Evolutionary conservation across 2,329 filamentous ascomycete genomes (phyloP), one percentile per base, ranked within the genome.

Genomic region (Xylariomycetidae sp.): DNA sequence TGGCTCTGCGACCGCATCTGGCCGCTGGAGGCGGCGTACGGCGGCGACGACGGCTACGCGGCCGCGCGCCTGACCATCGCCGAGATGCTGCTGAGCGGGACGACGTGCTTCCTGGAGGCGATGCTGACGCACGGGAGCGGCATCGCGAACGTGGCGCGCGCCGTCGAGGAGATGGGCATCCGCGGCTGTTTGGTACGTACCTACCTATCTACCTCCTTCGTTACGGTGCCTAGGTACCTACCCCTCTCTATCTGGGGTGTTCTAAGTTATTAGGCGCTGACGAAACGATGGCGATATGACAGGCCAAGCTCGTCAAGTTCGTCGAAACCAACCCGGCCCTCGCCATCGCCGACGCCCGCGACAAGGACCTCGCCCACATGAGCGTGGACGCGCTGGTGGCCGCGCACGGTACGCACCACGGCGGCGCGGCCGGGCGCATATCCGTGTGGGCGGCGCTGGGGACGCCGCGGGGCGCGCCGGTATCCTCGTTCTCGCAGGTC

Each of bases 21-120:
- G 68, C 52, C 53, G 5, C 39, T 55, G 1, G 52, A 54, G 39
- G 49, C 50, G 4, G 28, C 39, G 14, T 54, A 50, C 35, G 35
- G 15, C 2, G 42, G 40, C 8, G 34, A 44, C 12, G 67, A 72
- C 48, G 68, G 67, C 13, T 70, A 70, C 44, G 59, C 63, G 4
- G 67, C 68, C 5, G 65, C 64, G 2, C 49, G 62, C 5, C 49
- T 71, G 24, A 23, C 20, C 12, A 8, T 8, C 8, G 20, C 12
- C 12, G 20, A 23, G 8, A 68, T 72, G 66, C 51, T 71, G 20
- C 61, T 62, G 46, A 62, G 57, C 4, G 68, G 67, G 0, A 71
- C 68, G 4, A 72, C 67, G 3, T 68, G 63, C 40, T 72, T 73
- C 39, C 51, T 72, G 5, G 68, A 72, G 46, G 68, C 65, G 25